Base-by-base conservation (phyloP, 2,329 filamentous ascomycete species). In the Epichloe brachyelytri region DNA sequence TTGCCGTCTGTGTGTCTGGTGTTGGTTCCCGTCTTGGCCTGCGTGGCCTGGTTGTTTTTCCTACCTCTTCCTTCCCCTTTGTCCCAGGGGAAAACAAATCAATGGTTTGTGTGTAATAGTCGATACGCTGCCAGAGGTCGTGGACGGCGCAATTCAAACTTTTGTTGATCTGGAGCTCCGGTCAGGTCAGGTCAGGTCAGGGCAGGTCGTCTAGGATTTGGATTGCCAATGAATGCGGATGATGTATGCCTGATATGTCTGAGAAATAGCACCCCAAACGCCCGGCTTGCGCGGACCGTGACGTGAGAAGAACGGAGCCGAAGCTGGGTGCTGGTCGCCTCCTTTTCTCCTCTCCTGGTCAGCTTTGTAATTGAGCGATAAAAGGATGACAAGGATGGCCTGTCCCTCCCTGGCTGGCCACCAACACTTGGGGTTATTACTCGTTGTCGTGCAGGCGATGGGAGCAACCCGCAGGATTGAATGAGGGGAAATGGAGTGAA, bases 331-430 rank as follows among this genome's bases (percentile, higher is more conserved):
- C 30, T 46, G 20, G 30, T 44, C 15, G 14, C 15, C 11, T 19
- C 19, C 33, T 37, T 11, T 15, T 11, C 5, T 20, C 19, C 17
- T 45, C 19, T n/a, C 43, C 43, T 22, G 49, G 34, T 50, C 26
- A 19, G 19, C 36, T 50, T 30, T 40, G 46, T 36, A 7, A 11
- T 51, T 48, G 50, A 39, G 50, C 50, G 34, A 48, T 39, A 39
- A 39, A 22, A 4, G 26, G 20, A 43, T n/a, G n/a, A 39, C 50
- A 39, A 39, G 50, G 50, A 40, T 48, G 26, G 41, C 6, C 22
- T 33, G 17, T 46, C 43, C 49, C 49, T 46, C 43, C 43, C 49
- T 40, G 49, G 43, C 22, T 26, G 22, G 22, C 22, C 22, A 7
- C 34, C 15, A 36, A 36, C 46, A 19, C 37, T 12, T 20, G 43